These are phyloP conservation scores for Paramecium pentaurelia DNA, from an alignment of 73 alveolate genomes.

Conservation along the genomic window DNA sequence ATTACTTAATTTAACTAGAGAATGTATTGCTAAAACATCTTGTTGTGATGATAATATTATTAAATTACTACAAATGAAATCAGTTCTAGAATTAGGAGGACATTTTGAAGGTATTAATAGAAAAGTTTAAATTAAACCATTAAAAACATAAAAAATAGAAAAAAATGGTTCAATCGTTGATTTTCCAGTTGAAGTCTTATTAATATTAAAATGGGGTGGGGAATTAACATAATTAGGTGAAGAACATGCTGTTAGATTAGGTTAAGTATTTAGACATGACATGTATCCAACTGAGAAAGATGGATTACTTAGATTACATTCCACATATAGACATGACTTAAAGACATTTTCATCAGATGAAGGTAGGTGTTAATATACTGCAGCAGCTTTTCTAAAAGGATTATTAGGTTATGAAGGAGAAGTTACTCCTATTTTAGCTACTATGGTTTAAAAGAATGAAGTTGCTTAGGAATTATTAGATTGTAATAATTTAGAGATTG, in stretches of 20 bases:
- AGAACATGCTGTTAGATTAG: conserved; percentile 85
- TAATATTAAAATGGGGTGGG: conserved; percentile 96
- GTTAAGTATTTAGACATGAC: conserved; percentile 78
- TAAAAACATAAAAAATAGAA: neutral
- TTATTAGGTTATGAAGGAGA: conserved; percentile 88
- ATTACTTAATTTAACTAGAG: conserved; percentile 73
- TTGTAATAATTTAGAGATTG: neutral
- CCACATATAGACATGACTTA: conserved; percentile 94
- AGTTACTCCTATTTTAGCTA: conserved; percentile 87
- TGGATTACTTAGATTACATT: conserved; percentile 89
- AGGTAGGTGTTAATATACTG: conserved; percentile 95
- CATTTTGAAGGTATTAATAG: conserved; percentile 64
- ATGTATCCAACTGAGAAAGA: conserved; percentile 86
- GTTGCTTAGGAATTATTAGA: conserved; percentile 68
- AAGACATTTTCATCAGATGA: conserved; percentile 95
- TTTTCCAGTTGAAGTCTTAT: conserved; percentile 69
- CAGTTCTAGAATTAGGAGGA: conserved; percentile 74
- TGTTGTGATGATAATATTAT: conserved; percentile 80
- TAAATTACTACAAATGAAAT: conserved; percentile 81
- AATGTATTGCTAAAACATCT: conserved; percentile 65
- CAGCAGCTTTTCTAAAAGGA: conserved; percentile 95
- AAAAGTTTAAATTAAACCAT: conserved; percentile 50
- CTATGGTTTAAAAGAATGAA: conserved; percentile 83
- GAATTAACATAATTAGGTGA: conserved; percentile 93
- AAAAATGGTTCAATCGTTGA: conserved; percentile 8